Base-by-base conservation (phyloP, 441 rosid genomes). In the Pelargonium myrrhifolium region DNA sequence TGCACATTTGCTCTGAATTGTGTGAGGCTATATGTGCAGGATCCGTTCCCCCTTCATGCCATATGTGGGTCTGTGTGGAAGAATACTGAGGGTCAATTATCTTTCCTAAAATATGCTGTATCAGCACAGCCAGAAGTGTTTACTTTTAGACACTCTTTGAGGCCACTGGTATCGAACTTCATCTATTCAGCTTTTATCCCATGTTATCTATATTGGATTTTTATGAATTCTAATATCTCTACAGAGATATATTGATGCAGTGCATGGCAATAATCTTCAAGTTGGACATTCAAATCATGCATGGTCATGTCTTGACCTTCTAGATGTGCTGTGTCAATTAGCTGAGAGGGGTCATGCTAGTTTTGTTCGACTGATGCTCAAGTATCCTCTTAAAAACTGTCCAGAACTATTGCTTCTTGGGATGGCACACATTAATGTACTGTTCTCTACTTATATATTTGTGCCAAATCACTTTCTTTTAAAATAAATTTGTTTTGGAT, bases 291-390 rank as follows among this genome's bases (percentile, higher is more conserved):
- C 87, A 58, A 88, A 92, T 83, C 86, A 83, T 75, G 94, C 94
- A 28, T 94, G 99, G 99, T 72, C 87, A 74, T 89, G 97, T 75
- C 88, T 94, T 39, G 99, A 94, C 71, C 96, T 94, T 74, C 71
- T 92, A 72, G 89, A 87, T 67, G 88, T 89, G 74, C 83, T 94
- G 63, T 89, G 98, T 76, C 91, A 90, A 82, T 83, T 94, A 65
- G 90, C 96, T 67, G 98, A 94, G 83, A 84, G 83, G 75, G 99
- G 99, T 65, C 89, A 89, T 62, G 72, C 91, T 73, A 81, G 74
- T 72, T 69, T 76, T 72, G 86, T 92, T 72, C 86, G 81, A 61
- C 72, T 79, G 53, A 77, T 94, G 83, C 91, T 94, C 31, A 85
- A 87, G 70, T 85, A 86, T 79, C 99, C 99, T 70, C 92, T 94